These are phyloP conservation scores for Gossypium mustelinum DNA, from an alignment of 345 rosid genomes.

Conservation along the genomic window DNA sequence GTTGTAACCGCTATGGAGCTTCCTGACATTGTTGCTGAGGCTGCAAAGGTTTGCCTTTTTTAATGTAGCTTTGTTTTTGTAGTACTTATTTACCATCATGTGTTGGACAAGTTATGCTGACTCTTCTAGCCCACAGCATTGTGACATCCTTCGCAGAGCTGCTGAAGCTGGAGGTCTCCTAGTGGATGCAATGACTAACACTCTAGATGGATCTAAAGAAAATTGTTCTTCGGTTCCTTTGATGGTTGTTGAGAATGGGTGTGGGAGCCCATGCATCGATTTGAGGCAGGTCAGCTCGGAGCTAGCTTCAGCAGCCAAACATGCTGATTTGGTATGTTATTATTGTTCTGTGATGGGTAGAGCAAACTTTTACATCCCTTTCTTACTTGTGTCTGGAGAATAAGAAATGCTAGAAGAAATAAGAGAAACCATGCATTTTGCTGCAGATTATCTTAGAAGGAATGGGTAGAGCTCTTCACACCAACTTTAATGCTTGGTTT, in stretches of 20 bases:
- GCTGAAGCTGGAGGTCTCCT: constrained; percentile 5
- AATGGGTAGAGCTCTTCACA: constrained; percentile 97
- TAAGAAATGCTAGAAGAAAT: background rate
- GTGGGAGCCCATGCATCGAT: constrained; percentile 98
- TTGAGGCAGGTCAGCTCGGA: constrained; percentile 98
- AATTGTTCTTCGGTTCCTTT: constrained; percentile 62
- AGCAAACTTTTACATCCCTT: constrained; percentile 53
- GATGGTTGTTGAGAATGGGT: constrained; percentile 99
- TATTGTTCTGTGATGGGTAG: constrained; percentile 73
- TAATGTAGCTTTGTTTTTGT: background rate
- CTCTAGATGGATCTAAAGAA: constrained; percentile 38
- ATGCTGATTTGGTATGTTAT: constrained; percentile 82
- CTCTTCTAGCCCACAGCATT: constrained; percentile 53
- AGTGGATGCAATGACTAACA: constrained; percentile 2
- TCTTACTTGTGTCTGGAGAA: background rate
- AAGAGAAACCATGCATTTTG: background rate
- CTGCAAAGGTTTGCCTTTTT: constrained; percentile 69
- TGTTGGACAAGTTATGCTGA: constrained; percentile 2
- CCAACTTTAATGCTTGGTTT: constrained; percentile 76
- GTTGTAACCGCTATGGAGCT: constrained; percentile 98
- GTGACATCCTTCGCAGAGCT: constrained; percentile 86
- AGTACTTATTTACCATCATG: background rate
- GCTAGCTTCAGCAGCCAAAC: constrained; percentile 90
- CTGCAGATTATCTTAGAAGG: constrained; percentile 90
- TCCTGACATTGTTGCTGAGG: constrained; percentile 93